Percentiles rank a stretch among this genome's conserved stretches.
phyloP scores from a whole-genome alignment of 768 basidiomycete genomes.

The Russula sp. region DNA sequence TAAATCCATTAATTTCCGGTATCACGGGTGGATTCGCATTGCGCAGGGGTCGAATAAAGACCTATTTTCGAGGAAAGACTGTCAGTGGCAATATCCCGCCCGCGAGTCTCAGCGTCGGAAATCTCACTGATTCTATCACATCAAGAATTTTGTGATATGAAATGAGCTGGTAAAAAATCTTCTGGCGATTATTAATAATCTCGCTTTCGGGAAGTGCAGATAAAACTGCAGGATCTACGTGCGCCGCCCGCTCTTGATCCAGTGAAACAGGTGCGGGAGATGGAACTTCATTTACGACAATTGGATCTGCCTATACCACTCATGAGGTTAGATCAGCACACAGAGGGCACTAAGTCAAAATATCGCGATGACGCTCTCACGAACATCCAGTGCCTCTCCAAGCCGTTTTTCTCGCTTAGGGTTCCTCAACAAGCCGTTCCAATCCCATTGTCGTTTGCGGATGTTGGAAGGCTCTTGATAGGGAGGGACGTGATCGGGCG shows the following conservation, averaged over 20 bases:
- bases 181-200: conserved; percentile 74
- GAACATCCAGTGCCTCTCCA: too few species aligned
- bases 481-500: too few species aligned
- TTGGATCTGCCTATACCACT: conserved; percentile 3
- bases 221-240: conserved; percentile 50
- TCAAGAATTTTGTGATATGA: conserved; percentile 84
- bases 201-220: conserved; percentile 69
- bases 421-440: too few species aligned
- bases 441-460: too few species aligned
- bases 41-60: conserved; percentile 56
- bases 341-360: neutral
- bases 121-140: conserved; percentile 65
- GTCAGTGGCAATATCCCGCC: conserved; percentile 40
- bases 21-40: conserved; percentile 56
- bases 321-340: conserved; percentile 13
- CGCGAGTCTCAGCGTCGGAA: conserved; percentile 39
- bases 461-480: too few species aligned
- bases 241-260: conserved; percentile 50
- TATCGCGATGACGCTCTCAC: too few species aligned
- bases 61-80: conserved; percentile 37
- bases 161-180: conserved; percentile 85
- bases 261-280: conserved; percentile 12
- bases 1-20: conserved; percentile 71
- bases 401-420: too few species aligned
- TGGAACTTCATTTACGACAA: conserved; percentile 20